Conservation (phyloP, 257 asterid species). For the Solanum piurae region DNA sequence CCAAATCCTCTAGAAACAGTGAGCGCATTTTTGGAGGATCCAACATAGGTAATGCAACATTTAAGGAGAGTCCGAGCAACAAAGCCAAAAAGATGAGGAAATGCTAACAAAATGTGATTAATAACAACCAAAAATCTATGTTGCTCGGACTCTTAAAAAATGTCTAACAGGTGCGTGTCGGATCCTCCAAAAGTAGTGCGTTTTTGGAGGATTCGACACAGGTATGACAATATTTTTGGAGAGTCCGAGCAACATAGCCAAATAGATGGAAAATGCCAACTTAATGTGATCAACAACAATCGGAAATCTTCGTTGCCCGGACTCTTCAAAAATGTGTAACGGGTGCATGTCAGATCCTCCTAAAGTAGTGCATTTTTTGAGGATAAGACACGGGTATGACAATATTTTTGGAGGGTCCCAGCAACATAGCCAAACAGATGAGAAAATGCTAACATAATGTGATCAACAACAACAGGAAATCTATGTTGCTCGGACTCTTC, state of each 20-base stretch:
- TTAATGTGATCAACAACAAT: background rate
- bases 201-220: background rate
- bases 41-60: background rate
- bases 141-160: background rate
- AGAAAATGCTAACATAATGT: background rate
- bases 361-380: background rate
- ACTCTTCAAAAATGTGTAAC: background rate
- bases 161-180: background rate
- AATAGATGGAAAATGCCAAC: background rate
- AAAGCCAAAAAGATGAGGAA: background rate
- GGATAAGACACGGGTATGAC: background rate
- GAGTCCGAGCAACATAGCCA: background rate
- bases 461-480: background rate
- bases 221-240: background rate
- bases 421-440: background rate
- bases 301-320: background rate
- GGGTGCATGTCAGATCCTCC: background rate
- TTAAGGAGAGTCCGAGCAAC: background rate
- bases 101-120: background rate
- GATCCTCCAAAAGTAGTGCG: background rate
- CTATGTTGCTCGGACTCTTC: background rate
- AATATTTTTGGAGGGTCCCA: background rate
- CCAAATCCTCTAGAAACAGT: background rate
- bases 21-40: background rate
- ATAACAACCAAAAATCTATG: background rate